phyloP scores from a whole-genome alignment of 805 yeast genomes.

The Metschnikowia kunwiensis region DNA sequence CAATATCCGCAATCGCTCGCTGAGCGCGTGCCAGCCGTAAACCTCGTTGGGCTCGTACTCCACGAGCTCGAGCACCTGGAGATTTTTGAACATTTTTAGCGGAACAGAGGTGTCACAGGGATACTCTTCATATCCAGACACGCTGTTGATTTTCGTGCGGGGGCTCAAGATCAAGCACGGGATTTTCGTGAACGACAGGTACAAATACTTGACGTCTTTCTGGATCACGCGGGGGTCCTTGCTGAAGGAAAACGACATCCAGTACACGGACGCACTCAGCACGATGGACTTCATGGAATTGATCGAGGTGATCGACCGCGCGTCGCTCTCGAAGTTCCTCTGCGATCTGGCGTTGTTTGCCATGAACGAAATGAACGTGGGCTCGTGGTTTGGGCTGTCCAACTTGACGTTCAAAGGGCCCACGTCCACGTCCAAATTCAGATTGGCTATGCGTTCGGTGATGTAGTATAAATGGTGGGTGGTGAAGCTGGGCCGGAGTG shows the following conservation, averaged over 20 bases:
- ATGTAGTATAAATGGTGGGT: slow-evolving; percentile 63
- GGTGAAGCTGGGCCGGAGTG: slow-evolving; percentile 55
- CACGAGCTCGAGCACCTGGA: slow-evolving; percentile 57
- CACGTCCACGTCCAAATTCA: slow-evolving; percentile 45
- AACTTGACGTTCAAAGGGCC: slow-evolving; percentile 63
- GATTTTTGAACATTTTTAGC: slow-evolving; percentile 55
- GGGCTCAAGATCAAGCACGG: slow-evolving; percentile 63
- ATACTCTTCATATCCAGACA: slow-evolving; percentile 63
- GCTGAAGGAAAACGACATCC: slow-evolving; percentile 35
- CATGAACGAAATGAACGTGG: slow-evolving; percentile 55
- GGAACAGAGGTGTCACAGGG: slow-evolving; percentile 73
- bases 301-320: slow-evolving; percentile 54
- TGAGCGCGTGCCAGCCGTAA: slow-evolving; percentile 59
- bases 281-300: slow-evolving; percentile 54
- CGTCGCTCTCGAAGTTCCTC: slow-evolving; percentile 41
- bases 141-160: slow-evolving; percentile 54
- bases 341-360: slow-evolving; percentile 50
- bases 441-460: slow-evolving; percentile 54
- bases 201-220: slow-evolving; percentile 54
- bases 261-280: slow-evolving; percentile 40
- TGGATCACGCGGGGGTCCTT: slow-evolving; percentile 44
- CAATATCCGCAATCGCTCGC: slow-evolving; percentile 53
- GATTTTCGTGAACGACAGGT: slow-evolving; percentile 61
- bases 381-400: slow-evolving; percentile 55
- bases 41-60: slow-evolving; percentile 64